phyloP scores from a whole-genome alignment of 1,139 yeast species.

The Diutina neorugosa region DNA sequence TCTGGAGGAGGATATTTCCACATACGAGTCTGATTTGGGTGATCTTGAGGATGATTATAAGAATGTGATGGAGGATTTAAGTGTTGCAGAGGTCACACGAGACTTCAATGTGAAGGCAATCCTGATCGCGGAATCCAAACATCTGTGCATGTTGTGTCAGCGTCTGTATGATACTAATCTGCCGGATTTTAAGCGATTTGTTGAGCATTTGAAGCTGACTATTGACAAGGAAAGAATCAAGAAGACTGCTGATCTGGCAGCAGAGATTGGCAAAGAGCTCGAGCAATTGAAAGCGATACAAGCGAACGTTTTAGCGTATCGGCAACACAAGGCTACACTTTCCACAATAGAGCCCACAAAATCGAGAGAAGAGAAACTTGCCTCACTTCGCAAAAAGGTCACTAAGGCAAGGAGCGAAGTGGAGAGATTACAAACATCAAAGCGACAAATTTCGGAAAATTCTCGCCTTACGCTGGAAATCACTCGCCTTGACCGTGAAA shows the following conservation, averaged over 20 bases:
- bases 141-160: constrained; percentile 55
- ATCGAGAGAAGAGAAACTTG: not conserved
- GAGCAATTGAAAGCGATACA: not conserved
- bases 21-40: constrained; percentile 35
- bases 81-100: constrained; percentile 53
- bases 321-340: constrained; percentile 12
- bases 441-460: constrained; percentile 24
- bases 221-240: constrained; percentile 25
- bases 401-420: constrained; percentile 7
- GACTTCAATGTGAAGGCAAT: constrained; percentile 55
- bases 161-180: constrained; percentile 41
- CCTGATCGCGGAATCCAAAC: constrained; percentile 40
- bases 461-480: constrained; percentile 25
- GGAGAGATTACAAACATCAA: constrained; percentile 10
- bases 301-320: not conserved
- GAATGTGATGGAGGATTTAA: constrained; percentile 46
- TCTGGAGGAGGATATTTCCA: constrained; percentile 32
- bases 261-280: constrained; percentile 7
- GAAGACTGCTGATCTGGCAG: constrained; percentile 7
- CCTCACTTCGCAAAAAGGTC: constrained; percentile 4
- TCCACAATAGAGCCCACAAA: constrained; percentile 6
- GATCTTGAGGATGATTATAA: constrained; percentile 47
- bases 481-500: constrained; percentile 17
- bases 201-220: constrained; percentile 22
- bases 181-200: constrained; percentile 14